Conservation (phyloP, 345 rosid species). For the Balakata baccata region DNA sequence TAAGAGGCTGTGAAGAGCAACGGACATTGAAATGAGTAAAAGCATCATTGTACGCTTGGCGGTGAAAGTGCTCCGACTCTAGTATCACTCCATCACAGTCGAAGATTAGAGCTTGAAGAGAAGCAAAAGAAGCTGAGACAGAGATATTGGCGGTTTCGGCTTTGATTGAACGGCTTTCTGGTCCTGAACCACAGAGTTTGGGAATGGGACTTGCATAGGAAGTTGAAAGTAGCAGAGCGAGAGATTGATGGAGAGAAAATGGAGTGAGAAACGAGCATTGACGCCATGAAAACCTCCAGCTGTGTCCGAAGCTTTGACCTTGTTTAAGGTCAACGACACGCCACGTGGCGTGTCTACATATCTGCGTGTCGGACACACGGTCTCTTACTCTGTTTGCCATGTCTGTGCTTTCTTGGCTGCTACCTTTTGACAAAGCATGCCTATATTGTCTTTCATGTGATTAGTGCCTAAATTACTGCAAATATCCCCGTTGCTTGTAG, state of each 20-base stretch:
- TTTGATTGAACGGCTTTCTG: background rate
- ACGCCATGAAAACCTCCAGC: too few species aligned
- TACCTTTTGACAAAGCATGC: background rate
- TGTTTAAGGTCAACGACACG: too few species aligned
- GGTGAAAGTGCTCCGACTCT: slow-evolving; percentile 86
- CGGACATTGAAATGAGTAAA: slow-evolving; percentile 76
- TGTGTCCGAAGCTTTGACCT: too few species aligned
- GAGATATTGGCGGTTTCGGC: background rate
- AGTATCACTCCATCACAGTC: slow-evolving; percentile 95
- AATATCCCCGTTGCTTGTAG: background rate
- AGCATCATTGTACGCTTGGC: slow-evolving; percentile 95
- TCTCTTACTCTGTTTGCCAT: too few species aligned
- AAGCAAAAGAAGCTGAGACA: slow-evolving; percentile 36
- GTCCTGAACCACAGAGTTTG: slow-evolving; percentile 2
- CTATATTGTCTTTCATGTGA: background rate
- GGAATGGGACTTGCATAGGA: background rate
- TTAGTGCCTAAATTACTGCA: background rate
- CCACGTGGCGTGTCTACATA: too few species aligned
- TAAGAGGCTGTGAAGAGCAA: slow-evolving; percentile 54
- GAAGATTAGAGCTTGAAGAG: slow-evolving; percentile 76
- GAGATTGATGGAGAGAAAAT: slow-evolving; percentile 1
- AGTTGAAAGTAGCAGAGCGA: background rate
- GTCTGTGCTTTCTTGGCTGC: background rate
- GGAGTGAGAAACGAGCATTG: slow-evolving; percentile 5
- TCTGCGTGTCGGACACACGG: too few species aligned